A percentile compares a stretch with the other conserved stretches of the same genome.
Conservation (phyloP, 179 eudicot genomes). For the Actinidia chinensis region DNA sequence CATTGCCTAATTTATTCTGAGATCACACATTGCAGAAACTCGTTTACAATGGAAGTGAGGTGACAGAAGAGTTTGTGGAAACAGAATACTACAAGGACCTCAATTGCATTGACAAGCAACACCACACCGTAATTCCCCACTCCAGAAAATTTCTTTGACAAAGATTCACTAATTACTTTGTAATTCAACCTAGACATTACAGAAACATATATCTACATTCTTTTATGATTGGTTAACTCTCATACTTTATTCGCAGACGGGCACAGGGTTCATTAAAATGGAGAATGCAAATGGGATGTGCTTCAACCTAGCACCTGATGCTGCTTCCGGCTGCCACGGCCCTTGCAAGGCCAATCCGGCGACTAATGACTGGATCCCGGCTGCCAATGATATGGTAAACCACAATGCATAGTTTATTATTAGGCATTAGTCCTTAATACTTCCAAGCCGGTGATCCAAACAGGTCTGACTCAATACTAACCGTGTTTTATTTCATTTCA, state of each 20-base stretch:
- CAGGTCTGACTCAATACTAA: neutral
- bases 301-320: slow-evolving; percentile 48
- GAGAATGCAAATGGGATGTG: slow-evolving; percentile 35
- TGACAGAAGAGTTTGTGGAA: slow-evolving; percentile 78
- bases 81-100: slow-evolving; percentile 96
- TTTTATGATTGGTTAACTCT: neutral
- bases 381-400: slow-evolving; percentile 42
- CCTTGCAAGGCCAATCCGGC: slow-evolving; percentile 77
- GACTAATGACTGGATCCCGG: slow-evolving; percentile 93
- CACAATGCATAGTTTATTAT: neutral
- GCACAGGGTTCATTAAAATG: slow-evolving; percentile 84
- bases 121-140: slow-evolving; percentile 65
- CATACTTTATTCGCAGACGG: slow-evolving; percentile 50
- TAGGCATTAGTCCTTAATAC: neutral
- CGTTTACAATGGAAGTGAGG: slow-evolving; percentile 41
- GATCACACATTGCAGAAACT: slow-evolving; percentile 48
- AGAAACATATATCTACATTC: neutral
- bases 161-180: neutral
- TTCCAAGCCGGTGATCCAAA: neutral
- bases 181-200: too few relatives aligned
- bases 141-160: neutral
- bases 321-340: slow-evolving; percentile 35
- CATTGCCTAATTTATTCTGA: neutral
- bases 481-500: neutral
- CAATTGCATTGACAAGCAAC: slow-evolving; percentile 72